These are phyloP conservation scores for Magnusiomyces fungicola DNA, from an alignment of 1,139 yeast genomes.

Conservation along the genomic window DNA sequence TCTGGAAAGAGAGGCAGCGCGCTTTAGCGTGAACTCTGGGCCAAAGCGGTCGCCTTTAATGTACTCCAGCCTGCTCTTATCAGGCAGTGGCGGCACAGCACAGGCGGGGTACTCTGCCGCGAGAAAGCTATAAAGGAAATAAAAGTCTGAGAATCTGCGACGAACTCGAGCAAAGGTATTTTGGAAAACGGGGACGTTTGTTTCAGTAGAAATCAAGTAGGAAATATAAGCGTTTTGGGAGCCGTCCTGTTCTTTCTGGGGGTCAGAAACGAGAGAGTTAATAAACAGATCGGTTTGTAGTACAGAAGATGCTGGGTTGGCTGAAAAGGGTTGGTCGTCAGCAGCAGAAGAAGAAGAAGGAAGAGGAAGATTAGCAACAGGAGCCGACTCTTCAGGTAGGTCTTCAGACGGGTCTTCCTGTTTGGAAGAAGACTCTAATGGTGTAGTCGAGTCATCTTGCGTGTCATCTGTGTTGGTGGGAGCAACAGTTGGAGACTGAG, in stretches of 20 bases:
- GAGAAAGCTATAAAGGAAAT: conserved; percentile 66
- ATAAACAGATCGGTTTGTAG: conserved; percentile 14
- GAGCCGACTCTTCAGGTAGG: background rate
- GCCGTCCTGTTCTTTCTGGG: conserved; percentile 74
- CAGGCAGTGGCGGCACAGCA: conserved; percentile 90
- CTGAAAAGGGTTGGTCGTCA: background rate
- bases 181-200: conserved; percentile 41
- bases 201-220: conserved; percentile 62
- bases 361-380: no score
- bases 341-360: background rate
- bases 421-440: background rate
- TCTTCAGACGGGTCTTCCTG: background rate
- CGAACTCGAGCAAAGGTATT: conserved; percentile 48
- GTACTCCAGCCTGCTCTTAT: conserved; percentile 84
- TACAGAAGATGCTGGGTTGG: background rate
- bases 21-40: conserved; percentile 67
- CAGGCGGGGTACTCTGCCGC: conserved; percentile 74
- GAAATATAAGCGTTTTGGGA: conserved; percentile 71
- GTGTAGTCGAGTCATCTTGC: background rate
- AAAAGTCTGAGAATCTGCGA: conserved; percentile 77
- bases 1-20: conserved; percentile 77
- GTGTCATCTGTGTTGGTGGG: background rate
- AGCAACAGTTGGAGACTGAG: no score
- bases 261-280: conserved; percentile 48
- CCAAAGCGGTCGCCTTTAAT: conserved; percentile 91